Conservation (phyloP, 495 filamentous ascomycete species). For the Viridothelium virens region DNA sequence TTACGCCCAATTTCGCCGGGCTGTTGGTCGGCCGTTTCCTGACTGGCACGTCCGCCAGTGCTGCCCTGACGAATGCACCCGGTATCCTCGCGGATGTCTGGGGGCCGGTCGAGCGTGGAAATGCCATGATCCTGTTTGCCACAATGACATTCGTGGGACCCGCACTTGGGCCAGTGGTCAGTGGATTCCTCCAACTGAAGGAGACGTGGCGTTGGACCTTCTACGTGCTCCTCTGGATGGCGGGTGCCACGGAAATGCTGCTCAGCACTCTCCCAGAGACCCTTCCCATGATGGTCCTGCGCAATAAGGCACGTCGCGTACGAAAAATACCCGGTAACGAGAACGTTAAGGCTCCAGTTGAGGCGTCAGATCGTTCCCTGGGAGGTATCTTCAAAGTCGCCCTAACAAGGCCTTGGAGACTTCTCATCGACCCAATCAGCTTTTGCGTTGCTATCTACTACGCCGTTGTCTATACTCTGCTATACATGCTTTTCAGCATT, state of each 20-base stretch:
- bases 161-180: conserved; percentile 51
- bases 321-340: conserved; percentile 40
- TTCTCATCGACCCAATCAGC: conserved; percentile 39
- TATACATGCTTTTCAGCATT: conserved; percentile 53
- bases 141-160: conserved; percentile 41
- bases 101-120: conserved; percentile 42
- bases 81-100: conserved; percentile 46
- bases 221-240: conserved; percentile 43
- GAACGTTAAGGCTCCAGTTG: conserved; percentile 41
- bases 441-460: conserved; percentile 46
- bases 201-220: conserved; percentile 45
- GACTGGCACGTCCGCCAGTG: conserved; percentile 42
- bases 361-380: conserved; percentile 38
- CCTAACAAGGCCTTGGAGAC: conserved; percentile 43
- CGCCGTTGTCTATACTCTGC: conserved; percentile 46
- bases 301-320: conserved; percentile 35
- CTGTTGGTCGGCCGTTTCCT: conserved; percentile 43
- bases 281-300: conserved; percentile 28
- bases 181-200: conserved; percentile 41
- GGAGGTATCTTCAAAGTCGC: conserved; percentile 45
- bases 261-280: conserved; percentile 44
- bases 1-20: conserved; percentile 41
- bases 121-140: conserved; percentile 37
- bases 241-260: conserved; percentile 31
- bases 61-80: conserved; percentile 40